These are phyloP conservation scores for Piloderma croceum DNA, from an alignment of 768 basidiomycete genomes.

Conservation along the genomic window DNA sequence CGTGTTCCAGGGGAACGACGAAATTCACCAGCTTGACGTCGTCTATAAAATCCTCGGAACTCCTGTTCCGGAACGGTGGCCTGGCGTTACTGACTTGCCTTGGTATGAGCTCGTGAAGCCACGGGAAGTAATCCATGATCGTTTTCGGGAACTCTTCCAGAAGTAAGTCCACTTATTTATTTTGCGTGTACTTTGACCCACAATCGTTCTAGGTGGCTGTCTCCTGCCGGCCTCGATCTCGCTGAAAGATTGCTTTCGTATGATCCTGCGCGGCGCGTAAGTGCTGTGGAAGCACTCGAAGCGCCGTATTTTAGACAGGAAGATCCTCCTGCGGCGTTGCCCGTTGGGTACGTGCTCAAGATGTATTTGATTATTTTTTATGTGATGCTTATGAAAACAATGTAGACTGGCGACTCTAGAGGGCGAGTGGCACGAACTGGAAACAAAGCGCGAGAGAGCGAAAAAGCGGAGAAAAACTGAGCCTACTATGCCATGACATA, in stretches of 20 bases:
- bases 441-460: slow-evolving; percentile 87
- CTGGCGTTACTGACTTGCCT: slow-evolving; percentile 73
- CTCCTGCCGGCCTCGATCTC: slow-evolving; percentile 80
- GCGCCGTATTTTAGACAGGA: slow-evolving; percentile 83
- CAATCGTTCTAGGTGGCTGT: slow-evolving; percentile 62
- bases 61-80: slow-evolving; percentile 79
- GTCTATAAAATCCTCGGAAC: slow-evolving; percentile 91
- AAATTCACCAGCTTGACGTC: slow-evolving; percentile 93
- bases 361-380: slow-evolving; percentile 6
- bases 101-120: slow-evolving; percentile 99
- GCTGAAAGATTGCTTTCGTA: slow-evolving; percentile 78
- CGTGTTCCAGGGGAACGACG: slow-evolving; percentile 96
- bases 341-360: slow-evolving; percentile 62
- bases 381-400: background rate
- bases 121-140: slow-evolving; percentile 63
- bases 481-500: slow-evolving; percentile 32
- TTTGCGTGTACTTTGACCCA: background rate
- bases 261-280: slow-evolving; percentile 71
- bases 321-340: slow-evolving; percentile 65
- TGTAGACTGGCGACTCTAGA: slow-evolving; percentile 69
- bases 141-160: slow-evolving; percentile 79
- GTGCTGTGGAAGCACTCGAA: slow-evolving; percentile 75
- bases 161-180: slow-evolving; percentile 47
- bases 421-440: slow-evolving; percentile 98
- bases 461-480: slow-evolving; percentile 72